Conservation (phyloP, 768 basidiomycete genomes). For the Trametes maxima region DNA sequence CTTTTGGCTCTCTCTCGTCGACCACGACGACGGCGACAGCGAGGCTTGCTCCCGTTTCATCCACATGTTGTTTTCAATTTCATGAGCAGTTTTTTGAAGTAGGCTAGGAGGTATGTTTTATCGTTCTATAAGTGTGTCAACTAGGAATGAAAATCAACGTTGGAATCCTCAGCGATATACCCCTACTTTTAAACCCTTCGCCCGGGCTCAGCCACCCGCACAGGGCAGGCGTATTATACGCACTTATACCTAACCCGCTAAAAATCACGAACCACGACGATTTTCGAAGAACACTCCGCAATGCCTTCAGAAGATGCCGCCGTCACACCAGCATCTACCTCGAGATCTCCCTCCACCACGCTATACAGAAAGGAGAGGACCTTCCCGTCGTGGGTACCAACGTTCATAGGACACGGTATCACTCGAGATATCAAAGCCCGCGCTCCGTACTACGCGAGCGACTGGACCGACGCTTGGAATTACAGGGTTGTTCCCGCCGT, state of each 20-base stretch:
- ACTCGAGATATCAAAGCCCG: slow-evolving; percentile 68
- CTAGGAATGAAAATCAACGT: too few species aligned
- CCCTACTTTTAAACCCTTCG: too few species aligned
- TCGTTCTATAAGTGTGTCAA: too few species aligned
- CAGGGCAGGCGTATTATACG: neutral
- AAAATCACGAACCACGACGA: neutral
- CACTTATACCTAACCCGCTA: neutral
- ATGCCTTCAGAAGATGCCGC: neutral
- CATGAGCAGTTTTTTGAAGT: too few species aligned
- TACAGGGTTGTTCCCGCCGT: slow-evolving; percentile 90
- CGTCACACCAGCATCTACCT: neutral
- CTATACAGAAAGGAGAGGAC: neutral
- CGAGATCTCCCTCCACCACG: slow-evolving; percentile 18
- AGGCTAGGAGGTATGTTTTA: too few species aligned
- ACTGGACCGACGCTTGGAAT: slow-evolving; percentile 93
- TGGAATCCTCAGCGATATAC: too few species aligned
- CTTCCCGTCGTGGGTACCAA: slow-evolving; percentile 3
- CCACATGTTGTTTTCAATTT: too few species aligned
- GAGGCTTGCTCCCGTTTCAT: neutral
- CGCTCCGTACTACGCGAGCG: slow-evolving; percentile 76
- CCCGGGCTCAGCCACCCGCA: too few species aligned
- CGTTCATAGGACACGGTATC: slow-evolving; percentile 58
- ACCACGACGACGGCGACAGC: slow-evolving; percentile 5
- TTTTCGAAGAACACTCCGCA: neutral
- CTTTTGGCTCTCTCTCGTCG: neutral